phyloP scores from a whole-genome alignment of 352 stramenopile species.

The Pythium pectinolyticum region DNA sequence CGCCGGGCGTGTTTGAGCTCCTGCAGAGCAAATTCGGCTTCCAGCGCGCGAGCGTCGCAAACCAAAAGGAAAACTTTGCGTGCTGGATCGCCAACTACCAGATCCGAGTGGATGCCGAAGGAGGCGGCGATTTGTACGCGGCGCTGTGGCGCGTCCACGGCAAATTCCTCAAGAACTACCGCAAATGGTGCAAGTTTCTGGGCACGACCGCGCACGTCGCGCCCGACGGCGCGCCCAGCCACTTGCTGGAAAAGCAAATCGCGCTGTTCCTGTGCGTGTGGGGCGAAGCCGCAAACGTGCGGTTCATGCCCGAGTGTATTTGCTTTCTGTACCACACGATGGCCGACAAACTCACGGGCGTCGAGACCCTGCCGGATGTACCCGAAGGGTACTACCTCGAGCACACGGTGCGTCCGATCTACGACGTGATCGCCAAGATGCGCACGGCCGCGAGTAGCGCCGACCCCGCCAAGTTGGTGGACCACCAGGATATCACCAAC shows the following conservation, averaged over 20 bases:
- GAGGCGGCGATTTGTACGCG: slow-evolving; percentile 36
- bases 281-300: slow-evolving; percentile 82
- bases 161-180: slow-evolving; percentile 92
- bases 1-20: slow-evolving; percentile 62
- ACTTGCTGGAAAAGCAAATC: slow-evolving; percentile 66
- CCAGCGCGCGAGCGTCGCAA: slow-evolving; percentile 67
- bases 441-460: slow-evolving; percentile 39
- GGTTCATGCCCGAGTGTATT: slow-evolving; percentile 89
- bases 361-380: slow-evolving; percentile 55
- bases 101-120: slow-evolving; percentile 56
- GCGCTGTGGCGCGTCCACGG: slow-evolving; percentile 61
- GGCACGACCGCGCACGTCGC: slow-evolving; percentile 82
- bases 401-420: slow-evolving; percentile 74
- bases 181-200: slow-evolving; percentile 94
- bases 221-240: slow-evolving; percentile 36
- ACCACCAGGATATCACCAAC: slow-evolving; percentile 85
- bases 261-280: slow-evolving; percentile 81
- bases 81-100: slow-evolving; percentile 87
- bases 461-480: slow-evolving; percentile 44
- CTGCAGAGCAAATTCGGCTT: slow-evolving; percentile 85
- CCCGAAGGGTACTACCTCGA: slow-evolving; percentile 63
- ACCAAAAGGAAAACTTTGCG: slow-evolving; percentile 86
- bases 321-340: slow-evolving; percentile 88
- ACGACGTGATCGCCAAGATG: slow-evolving; percentile 78
- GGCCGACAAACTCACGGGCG: slow-evolving; percentile 55